Base-by-base conservation (phyloP, 2,329 filamentous ascomycete genomes). In the Pyrenophora graminea region DNA sequence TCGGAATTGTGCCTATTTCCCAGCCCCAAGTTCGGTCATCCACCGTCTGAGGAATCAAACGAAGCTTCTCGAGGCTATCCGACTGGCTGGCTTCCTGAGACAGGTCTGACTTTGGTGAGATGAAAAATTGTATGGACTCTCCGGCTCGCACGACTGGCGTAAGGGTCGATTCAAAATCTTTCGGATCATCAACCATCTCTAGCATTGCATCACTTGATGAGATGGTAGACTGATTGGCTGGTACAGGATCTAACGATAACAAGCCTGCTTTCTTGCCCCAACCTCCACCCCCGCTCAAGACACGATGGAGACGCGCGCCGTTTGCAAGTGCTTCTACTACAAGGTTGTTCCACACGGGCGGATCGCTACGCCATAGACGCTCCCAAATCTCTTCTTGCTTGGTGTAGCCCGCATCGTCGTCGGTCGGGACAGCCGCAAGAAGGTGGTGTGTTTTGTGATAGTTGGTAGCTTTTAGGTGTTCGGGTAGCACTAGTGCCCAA, bases 211-310 rank as follows among this genome's bases (percentile, higher is more conserved):
- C 33, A 3, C 17, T 44, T n/a, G 43, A 39, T 12, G 51, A 31
- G 2, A 45, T n/a, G 10, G 27, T n/a, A 6, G 53, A 30, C 21
- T 51, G 38, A 21, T 37, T 58, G 7, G 38, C 36, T 8, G 64
- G 51, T 21, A 62, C 55, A 2, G 90, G 89, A 64, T 94, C 90
- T 3, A 95, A 79, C 5, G 90, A 90, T 3, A 95, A 76, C 0
- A 95, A 76, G 0, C 90, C 90, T 62, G 88, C 85, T 69, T 93
- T 94, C 48, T 82, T 78, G 13, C 90, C 90, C 90, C 90, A 95
- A 17, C 90, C 90, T 36, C 90, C 90, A 39, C 90, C 90, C 4
- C 90, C 90, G 63, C 89, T 91, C 56, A 92, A 83, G 80, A 77
- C 72, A 45, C 74, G 74, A 59, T 77, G 74, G n/a, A 82, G 64